Base-by-base conservation (phyloP, 1,284 basidiomycete genomes). In the Sanguinoderma infundibulare region DNA sequence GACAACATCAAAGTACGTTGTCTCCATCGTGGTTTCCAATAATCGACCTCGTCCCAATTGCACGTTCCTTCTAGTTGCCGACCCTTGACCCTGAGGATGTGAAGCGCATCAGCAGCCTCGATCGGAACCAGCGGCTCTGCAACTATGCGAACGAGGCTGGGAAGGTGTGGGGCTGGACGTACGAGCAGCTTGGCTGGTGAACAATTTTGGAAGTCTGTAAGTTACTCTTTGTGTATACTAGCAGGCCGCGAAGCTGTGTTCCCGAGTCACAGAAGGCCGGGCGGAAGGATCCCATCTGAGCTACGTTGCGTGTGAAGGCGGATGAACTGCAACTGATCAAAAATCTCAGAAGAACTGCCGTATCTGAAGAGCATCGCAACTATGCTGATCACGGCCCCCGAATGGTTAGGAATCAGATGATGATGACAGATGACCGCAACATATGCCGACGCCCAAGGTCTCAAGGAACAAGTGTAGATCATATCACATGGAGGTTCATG, bases 41-140 rank as follows among this genome's bases (percentile, higher is more conserved):
- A 12, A 26, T 46, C 20, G 42, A 40, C 8, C 1, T 52, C 24
- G 9, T 15, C 40, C 51, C n/a, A 50, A 26, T 28, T 24, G 10
- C 35, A 4, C 26, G 5, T 71, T 5, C 6, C 2, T 60, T 26
- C 7, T 22, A 76, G 83, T 52, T 82, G 75, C 40, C 85, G 77
- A 75, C 81, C 68, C 66, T 82, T 73, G 71, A 79, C 20, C 70
- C 74, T 30, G 74, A 75, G 54, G 74, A 86, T 42, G 76, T 86
- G 67, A 75, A 73, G 61, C 74, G 77, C 40, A 85, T 87, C 68
- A 75, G 78, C 60, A 73, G 73, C 0, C 76, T 95, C 68, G 89
- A 94, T 75, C 78, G 79, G 53, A 81, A 85, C 68, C 38, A 70
- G 49, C 68, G 72, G 1, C 66, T 73, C 2, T 72, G 70, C 65